Conservation (phyloP, 352 stramenopile species). For the Phytophthora uliginosa region DNA sequence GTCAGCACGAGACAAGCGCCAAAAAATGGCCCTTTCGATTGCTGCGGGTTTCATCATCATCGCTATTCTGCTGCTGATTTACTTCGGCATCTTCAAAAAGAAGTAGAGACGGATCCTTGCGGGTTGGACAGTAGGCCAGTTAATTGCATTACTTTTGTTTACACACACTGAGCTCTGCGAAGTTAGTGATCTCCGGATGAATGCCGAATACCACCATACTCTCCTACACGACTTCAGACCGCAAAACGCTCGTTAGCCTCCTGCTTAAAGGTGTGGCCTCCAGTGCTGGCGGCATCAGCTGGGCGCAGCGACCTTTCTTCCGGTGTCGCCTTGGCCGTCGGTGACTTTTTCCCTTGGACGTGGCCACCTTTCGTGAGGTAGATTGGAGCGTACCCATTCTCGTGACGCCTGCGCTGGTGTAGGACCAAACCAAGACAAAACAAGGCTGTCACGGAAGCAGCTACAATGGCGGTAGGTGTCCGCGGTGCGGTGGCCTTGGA, state of each 20-base stretch:
- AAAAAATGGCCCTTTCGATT: constrained; percentile 74
- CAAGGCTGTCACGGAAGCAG: constrained; percentile 50
- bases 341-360: constrained; percentile 45
- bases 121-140: constrained; percentile 17
- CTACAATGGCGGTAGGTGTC: constrained; percentile 48
- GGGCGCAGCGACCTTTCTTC: constrained; percentile 42
- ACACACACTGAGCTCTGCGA: constrained; percentile 12
- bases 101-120: constrained; percentile 37
- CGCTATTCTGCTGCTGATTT: constrained; percentile 89
- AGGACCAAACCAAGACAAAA: constrained; percentile 64
- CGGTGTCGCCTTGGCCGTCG: constrained; percentile 23
- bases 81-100: constrained; percentile 93
- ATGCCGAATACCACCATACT: background rate
- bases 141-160: constrained; percentile 39
- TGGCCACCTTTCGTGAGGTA: constrained; percentile 51
- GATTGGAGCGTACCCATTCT: constrained; percentile 76
- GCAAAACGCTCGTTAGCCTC: constrained; percentile 76
- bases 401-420: constrained; percentile 60
- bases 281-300: constrained; percentile 41
- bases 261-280: constrained; percentile 62
- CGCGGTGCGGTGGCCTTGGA: constrained; percentile 40
- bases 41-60: constrained; percentile 85
- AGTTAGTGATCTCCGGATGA: too few species aligned
- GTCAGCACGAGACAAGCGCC: constrained; percentile 86
- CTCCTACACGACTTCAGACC: constrained; percentile 41